Base-by-base conservation (phyloP, 805 yeast genomes). In the Yueomyces sinensis region DNA sequence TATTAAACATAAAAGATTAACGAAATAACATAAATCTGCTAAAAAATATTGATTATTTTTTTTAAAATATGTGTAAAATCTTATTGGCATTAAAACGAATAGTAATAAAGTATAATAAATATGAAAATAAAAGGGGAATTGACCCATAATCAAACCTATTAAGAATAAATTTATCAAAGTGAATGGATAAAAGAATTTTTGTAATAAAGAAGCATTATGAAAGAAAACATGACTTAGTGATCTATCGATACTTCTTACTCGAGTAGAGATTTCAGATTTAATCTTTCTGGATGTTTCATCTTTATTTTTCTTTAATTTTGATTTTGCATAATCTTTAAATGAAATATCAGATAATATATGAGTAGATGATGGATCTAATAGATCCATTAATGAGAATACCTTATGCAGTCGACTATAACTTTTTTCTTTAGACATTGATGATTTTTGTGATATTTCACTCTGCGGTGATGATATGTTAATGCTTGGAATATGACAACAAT, bases 1-100 rank as follows among this genome's bases (percentile, higher is more conserved):
- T 1, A 74, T 42, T 44, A 87, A 47, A 32, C 82, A 59, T 38
- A 89, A 58, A 11, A 73, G 45, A 50, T 89, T 91, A 31, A 82
- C 96, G 54, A 79, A 91, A 56, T 89, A 89, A 58, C 98, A 89
- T 44, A 89, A 65, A 57, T 89, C 97, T 1, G 94, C 96, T 50
- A 91, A 62, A 53, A 76, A 89, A 56, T 82, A 89, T 40, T 87
- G 95, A 59, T 68, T 83, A 7, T 82, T 72, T 33, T 65, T 68
- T 55, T 81, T 82, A 61, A 76, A 80, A 59, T 82, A 89, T 1
- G 91, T 74, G 58, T 84, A 76, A 47, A 79, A 69, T 37, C 98
- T 62, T 17, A 87, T 74, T 0, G 98, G 97, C 76, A 87, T 72
- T 35, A 89, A 61, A 1, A 81, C 40, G 2, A 59, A 48, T 37